Evolutionary conservation across 768 basidiomycete genomes (phyloP).

Genomic region (Russula virescens): DNA sequence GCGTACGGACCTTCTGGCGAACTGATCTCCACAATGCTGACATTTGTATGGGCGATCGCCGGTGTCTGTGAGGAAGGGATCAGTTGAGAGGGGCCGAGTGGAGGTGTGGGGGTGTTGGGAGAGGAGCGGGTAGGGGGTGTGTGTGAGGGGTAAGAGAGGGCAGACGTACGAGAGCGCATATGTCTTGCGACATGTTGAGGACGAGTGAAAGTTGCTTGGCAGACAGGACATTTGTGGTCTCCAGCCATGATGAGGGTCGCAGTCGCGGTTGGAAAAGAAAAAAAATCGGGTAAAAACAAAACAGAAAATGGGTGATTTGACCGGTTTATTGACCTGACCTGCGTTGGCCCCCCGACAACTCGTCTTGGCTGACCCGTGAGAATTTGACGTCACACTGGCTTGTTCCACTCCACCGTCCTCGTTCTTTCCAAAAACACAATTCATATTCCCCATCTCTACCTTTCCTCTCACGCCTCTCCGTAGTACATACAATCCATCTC

Average conservation of each 20-base stretch:
- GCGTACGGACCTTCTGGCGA: conserved; percentile 63
- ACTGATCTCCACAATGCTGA: conserved; percentile 83
- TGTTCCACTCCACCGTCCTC: too few species aligned
- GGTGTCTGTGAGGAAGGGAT: conserved; percentile 49
- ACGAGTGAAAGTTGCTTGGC: conserved; percentile 80
- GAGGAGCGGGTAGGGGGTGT: conserved; percentile 4
- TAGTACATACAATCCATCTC: too few species aligned
- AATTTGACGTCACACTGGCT: conserved; percentile 13
- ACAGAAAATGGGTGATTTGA: not conserved
- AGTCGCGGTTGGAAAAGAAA: not conserved
- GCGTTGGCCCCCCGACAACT: too few species aligned
- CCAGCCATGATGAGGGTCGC: conserved; percentile 49
- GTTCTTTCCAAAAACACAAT: too few species aligned
- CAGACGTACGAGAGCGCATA: conserved; percentile 77
- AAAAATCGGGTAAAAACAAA: not conserved
- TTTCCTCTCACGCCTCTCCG: too few species aligned
- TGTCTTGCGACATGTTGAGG: conserved; percentile 87
- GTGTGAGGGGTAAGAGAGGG: conserved; percentile 19
- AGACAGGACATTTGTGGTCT: conserved; percentile 84
- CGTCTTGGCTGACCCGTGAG: too few species aligned
- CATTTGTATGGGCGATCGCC: conserved; percentile 90
- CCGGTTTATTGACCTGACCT: too few species aligned
- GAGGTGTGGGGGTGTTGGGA: not conserved
- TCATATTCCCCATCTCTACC: too few species aligned
- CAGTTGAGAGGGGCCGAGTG: too few species aligned